Base-by-base conservation (phyloP, 768 basidiomycete genomes). In the Tulasnella sp. region DNA sequence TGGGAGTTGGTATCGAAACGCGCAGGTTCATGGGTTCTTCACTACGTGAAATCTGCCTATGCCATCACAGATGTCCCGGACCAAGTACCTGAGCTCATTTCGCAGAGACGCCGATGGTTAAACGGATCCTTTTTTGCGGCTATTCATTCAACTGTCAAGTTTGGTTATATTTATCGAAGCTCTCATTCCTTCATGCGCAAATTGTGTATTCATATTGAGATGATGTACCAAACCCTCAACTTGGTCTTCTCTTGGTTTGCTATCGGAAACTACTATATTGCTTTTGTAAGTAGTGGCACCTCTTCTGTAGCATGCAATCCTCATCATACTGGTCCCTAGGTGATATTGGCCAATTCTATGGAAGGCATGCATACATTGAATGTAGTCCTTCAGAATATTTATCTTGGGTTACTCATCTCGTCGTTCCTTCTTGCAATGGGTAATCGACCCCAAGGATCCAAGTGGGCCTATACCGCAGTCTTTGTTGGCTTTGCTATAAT, bases 81-180 rank as follows among this genome's bases (percentile, higher is more conserved):
- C 61, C 81, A 87, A 61, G n/a, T n/a, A n/a, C 88, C 93, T 0
- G 93, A 96, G 63, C 67, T 96, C 54, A 88, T 98, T 58, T 86
- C 86, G 0, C 93, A 96, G 62, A 81, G 93, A 43, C 76, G 93
- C 28, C 81, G 92, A 33, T 96, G 93, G 93, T 73, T 98, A 25
- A 96, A 96, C 63, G 90, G 93, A 13, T 92, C 88, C 3, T 98
- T 99, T 78, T 99, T 99, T 65, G 93, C 92, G 7, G 87, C 85
- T 0, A 79, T 98, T 15, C 90, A 98, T 67, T 80, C 83, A 51
- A 85, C 80, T 3, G 72, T 90, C 56, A 87, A 98, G 63, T 98
- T 99, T 66, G 80, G 85, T 58, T 96, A 95, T 62, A 77, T 99
- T 33, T 98, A 98, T 63, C 79, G 93, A 20, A 87, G 83, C 5